These are phyloP conservation scores for Coniochaeta sp. DNA, from an alignment of 2,329 filamentous ascomycete genomes.

Conservation along the genomic window DNA sequence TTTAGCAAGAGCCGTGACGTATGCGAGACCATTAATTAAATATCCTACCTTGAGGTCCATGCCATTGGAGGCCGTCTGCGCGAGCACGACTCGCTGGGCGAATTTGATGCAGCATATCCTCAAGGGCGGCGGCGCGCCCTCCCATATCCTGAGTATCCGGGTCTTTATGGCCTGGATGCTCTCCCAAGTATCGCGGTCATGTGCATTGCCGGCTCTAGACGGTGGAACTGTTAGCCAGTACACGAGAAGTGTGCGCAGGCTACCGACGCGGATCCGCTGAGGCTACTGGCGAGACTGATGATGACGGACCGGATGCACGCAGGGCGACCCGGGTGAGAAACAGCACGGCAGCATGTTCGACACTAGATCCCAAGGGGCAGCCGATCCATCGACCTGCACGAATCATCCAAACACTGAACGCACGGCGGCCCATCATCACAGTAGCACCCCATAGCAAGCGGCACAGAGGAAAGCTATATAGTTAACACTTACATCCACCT, in stretches of 20 bases:
- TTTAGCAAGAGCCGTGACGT: not conserved
- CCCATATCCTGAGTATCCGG: conserved; percentile 83
- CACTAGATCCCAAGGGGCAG: not conserved
- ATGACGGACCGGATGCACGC: not conserved
- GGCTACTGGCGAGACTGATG: not conserved
- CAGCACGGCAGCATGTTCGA: not conserved
- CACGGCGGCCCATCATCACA: not conserved
- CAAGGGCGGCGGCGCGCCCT: conserved; percentile 66
- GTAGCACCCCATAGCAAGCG: not conserved
- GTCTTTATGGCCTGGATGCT: conserved; percentile 84
- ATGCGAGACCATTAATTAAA: not conserved
- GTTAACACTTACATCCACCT: conserved; percentile 77
- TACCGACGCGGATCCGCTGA: not conserved
- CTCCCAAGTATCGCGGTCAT: conserved; percentile 78
- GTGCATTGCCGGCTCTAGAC: conserved; percentile 74
- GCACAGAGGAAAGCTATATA: conserved; percentile 1
- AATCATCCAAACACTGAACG: not conserved
- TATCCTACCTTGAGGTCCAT: conserved; percentile 73
- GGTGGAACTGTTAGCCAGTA: conserved; percentile 10
- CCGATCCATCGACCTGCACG: not conserved
- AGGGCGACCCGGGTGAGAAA: not conserved
- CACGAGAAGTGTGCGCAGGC: not conserved
- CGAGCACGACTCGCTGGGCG: conserved; percentile 83
- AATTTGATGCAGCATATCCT: conserved; percentile 97
- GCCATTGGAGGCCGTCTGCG: conserved; percentile 79